A percentile compares a stretch with the other conserved stretches of the same genome.
Conservation (phyloP, 2,329 filamentous ascomycete species). For the Scleromitrula shiraiana region DNA sequence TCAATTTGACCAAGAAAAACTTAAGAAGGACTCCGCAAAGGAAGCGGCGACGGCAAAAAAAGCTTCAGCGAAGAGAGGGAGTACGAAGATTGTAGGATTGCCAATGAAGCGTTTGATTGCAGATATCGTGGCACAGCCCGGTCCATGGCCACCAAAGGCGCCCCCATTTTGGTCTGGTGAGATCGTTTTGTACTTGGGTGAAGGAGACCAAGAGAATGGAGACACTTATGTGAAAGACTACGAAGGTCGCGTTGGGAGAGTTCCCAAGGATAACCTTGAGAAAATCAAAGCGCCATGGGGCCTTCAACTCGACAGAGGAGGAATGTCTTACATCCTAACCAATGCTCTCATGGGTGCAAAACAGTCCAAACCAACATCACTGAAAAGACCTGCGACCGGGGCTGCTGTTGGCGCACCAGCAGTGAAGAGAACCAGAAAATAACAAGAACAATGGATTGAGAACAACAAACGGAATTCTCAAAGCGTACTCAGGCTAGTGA, state of each 20-base stretch:
- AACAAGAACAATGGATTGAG: too few species aligned
- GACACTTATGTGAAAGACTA: background rate
- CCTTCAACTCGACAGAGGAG: background rate
- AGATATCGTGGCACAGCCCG: background rate
- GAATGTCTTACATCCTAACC: too few species aligned
- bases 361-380: too few species aligned
- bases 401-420: too few species aligned
- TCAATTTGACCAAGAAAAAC: too few species aligned
- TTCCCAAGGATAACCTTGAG: background rate
- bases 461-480: too few species aligned
- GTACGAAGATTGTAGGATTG: background rate
- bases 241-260: background rate
- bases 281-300: background rate
- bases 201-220: background rate
- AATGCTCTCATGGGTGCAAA: too few species aligned
- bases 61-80: rapidly evolving
- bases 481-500: too few species aligned
- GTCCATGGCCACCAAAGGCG: background rate
- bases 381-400: too few species aligned
- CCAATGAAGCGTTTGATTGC: background rate
- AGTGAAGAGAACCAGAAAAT: too few species aligned
- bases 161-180: background rate
- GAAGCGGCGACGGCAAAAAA: background rate
- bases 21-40: too few species aligned
- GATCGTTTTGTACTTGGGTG: background rate